These are phyloP conservation scores for Zasmidium cellare DNA, from an alignment of 2,329 filamentous ascomycete genomes.

Conservation along the genomic window DNA sequence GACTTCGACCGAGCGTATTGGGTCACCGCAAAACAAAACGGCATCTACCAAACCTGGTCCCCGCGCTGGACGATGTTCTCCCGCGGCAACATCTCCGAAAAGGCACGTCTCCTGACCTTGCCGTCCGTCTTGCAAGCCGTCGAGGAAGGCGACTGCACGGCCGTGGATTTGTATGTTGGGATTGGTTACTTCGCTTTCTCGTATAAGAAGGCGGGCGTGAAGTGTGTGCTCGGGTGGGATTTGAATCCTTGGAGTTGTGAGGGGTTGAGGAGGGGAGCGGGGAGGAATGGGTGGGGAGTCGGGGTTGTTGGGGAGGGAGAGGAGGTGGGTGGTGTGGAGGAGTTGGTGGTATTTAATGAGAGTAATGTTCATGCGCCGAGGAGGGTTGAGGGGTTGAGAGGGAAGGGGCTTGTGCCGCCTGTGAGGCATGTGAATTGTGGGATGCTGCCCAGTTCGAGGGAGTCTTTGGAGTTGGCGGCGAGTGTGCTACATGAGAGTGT, in stretches of 20 bases:
- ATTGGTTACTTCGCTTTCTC: slow-evolving; percentile 94
- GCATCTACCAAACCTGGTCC: slow-evolving; percentile 81
- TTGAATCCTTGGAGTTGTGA: slow-evolving; percentile 63
- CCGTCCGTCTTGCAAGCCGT: slow-evolving; percentile 33
- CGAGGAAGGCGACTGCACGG: slow-evolving; percentile 36
- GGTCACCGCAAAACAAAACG: slow-evolving; percentile 72
- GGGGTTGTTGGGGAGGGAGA: slow-evolving; percentile 4
- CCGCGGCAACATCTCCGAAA: slow-evolving; percentile 86
- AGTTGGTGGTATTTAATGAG: slow-evolving; percentile 43
- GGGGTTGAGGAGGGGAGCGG: slow-evolving; percentile 43
- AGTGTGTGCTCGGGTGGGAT: slow-evolving; percentile 79
- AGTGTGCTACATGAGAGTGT: slow-evolving; percentile 44
- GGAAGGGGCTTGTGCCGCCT: slow-evolving; percentile 27
- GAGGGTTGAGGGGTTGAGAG: slow-evolving; percentile 27
- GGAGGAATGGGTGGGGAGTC: slow-evolving; percentile 41
- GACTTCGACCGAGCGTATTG: slow-evolving; percentile 74
- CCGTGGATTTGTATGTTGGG: slow-evolving; percentile 82
- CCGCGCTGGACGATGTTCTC: slow-evolving; percentile 94
- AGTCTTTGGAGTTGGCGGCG: slow-evolving; percentile 53
- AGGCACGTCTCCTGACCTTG: slow-evolving; percentile 67
- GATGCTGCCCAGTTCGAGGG: slow-evolving; percentile 54
- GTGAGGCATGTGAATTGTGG: slow-evolving; percentile 62
- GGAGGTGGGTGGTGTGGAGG: slow-evolving; percentile 11
- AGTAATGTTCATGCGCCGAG: slow-evolving; percentile 39
- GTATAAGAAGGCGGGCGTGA: slow-evolving; percentile 70